Evolutionary conservation across 257 asterid species (phyloP).

Genomic region (Scutellaria galericulata): DNA sequence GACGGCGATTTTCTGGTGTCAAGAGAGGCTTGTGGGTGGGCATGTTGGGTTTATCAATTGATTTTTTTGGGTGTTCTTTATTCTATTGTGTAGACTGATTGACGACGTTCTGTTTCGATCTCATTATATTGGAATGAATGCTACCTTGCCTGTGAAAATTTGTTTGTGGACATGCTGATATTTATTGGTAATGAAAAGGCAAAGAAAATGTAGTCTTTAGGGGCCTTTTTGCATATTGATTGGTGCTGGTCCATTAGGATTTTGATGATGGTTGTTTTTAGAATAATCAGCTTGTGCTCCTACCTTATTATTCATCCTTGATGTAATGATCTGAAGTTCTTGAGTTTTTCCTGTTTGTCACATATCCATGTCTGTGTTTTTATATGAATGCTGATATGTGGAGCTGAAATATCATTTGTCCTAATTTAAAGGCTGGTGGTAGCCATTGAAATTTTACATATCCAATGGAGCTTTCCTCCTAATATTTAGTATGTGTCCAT

Average conservation of each 20-base stretch:
- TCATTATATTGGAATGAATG: not conserved
- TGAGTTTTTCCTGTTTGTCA: not conserved
- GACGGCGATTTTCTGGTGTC: constrained; percentile 2
- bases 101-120: not conserved
- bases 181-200: constrained; percentile 11
- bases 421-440: not conserved
- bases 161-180: constrained; percentile 7
- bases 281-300: not conserved
- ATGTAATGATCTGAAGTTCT: not conserved
- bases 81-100: not conserved
- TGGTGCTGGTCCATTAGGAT: not conserved
- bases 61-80: not conserved
- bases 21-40: not conserved
- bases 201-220: not conserved
- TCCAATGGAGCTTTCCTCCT: not conserved
- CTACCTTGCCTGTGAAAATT: not conserved
- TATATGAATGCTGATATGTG: not conserved
- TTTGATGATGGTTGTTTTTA: not conserved
- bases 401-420: not conserved
- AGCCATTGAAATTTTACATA: not conserved
- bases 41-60: not conserved
- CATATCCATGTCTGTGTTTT: not conserved
- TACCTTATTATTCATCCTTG: not conserved
- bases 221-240: constrained; percentile 11
- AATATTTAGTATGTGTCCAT: not conserved